Evolutionary conservation across 768 basidiomycete species (phyloP), one percentile per base, ranked within the genome.

Genomic region (Amanita pallidorosea): DNA sequence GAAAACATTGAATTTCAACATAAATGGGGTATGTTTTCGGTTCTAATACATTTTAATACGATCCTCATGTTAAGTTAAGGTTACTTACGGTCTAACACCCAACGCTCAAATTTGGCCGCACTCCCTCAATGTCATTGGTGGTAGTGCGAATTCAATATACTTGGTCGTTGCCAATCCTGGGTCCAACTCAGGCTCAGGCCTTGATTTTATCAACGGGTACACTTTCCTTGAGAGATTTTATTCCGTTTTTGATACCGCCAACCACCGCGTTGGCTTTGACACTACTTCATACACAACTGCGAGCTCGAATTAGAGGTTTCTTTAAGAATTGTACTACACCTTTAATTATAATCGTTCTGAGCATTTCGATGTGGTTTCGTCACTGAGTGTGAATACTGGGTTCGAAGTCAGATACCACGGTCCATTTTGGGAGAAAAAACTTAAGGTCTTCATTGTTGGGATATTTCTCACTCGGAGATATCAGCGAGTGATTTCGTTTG

Each of bases 41-140:
- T 37, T 18, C 8, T 66, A 4, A 29, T 13, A 11, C 29, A 18
- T 36, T 35, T 42, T 3, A 11, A n/a, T 7, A 29, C 67, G 13
- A 61, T 80, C 47, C 55, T 74, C 60, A 72, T 66, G 20, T 9
- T 4, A 22, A 27, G 15, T 41, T 38, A 18, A 79, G 74, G 63
- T 64, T 13, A 72, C 70, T 7, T 81, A 71, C 57, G 75, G 77
- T 60, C 56, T 85, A 52, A 79, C 76, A 3, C 61, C 77, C 13
- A 80, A 83, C 57, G 82, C 79, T 4, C 83, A 87, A 69, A 77
- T 81, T 55, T 85, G 82, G 80, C 83, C 82, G 1, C 76, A 79
- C 45, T 58, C 68, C 4, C 67, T 79, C 52, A 85, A 86, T 65
- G 63, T 65, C 33, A 71, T 87, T 11, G 80, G 81, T 50, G 85